These are phyloP conservation scores for Roridomyces roridus DNA, from an alignment of 768 basidiomycete genomes.

Conservation along the genomic window DNA sequence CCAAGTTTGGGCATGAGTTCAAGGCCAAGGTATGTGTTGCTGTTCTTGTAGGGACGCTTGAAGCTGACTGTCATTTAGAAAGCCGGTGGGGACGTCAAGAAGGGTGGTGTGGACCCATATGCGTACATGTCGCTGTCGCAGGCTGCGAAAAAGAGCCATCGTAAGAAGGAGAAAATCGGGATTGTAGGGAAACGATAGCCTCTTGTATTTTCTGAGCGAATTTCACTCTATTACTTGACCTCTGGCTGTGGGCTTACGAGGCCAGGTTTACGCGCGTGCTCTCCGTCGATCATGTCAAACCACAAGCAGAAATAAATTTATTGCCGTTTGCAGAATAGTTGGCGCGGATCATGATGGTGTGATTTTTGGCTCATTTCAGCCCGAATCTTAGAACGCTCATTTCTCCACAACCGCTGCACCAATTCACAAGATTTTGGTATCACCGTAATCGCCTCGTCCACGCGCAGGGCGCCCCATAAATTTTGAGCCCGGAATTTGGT, in stretches of 20 bases:
- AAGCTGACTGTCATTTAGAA: constrained; percentile 57
- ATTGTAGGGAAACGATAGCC: constrained; percentile 66
- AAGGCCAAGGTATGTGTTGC: constrained; percentile 82
- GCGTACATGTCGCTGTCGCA: constrained; percentile 88
- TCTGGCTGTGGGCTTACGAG: neutral
- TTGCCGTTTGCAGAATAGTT: too few species aligned
- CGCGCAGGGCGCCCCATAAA: too few species aligned
- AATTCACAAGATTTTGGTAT: too few species aligned
- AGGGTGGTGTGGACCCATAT: constrained; percentile 87
- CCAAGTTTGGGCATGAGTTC: constrained; percentile 83
- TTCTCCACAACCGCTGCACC: too few species aligned
- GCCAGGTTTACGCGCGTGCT: neutral
- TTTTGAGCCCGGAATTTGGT: too few species aligned
- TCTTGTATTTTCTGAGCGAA: neutral
- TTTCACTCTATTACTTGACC: neutral
- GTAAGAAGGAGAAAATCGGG: constrained; percentile 50
- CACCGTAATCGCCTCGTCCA: too few species aligned
- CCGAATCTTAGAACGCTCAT: too few species aligned
- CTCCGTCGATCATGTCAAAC: too few species aligned
- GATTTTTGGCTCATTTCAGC: too few species aligned
- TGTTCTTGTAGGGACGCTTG: constrained; percentile 1
- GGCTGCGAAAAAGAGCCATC: constrained; percentile 71
- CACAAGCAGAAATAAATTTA: too few species aligned
- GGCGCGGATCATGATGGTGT: too few species aligned
- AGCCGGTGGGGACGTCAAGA: constrained; percentile 94